Conservation (phyloP, 75 land plant species). For the Pseudotsuga menziesii region DNA sequence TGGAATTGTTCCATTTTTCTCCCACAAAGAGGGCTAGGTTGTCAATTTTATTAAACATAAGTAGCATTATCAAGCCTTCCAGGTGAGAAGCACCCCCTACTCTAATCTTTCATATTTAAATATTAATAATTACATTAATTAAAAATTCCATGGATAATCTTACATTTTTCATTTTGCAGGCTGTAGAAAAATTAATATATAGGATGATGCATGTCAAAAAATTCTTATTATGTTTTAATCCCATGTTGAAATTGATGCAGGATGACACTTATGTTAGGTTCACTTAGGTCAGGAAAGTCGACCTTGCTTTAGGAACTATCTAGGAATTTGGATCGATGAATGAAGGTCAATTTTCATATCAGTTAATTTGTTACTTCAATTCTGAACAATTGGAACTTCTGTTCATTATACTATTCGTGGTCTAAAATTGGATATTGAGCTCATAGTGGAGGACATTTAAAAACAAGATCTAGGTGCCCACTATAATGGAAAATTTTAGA, state of each 20-base stretch:
- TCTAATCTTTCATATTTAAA: neutral
- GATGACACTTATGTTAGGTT: slow-evolving; percentile 10
- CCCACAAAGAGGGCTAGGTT: slow-evolving; percentile 22
- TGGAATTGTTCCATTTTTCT: slow-evolving; percentile 17
- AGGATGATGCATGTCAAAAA: neutral
- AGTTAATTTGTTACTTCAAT: neutral
- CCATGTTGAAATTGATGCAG: slow-evolving; percentile 1
- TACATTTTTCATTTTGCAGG: too few species aligned
- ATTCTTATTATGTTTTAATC: neutral
- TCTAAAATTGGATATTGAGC: too few species aligned
- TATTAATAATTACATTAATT: too few species aligned
- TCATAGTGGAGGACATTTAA: too few species aligned
- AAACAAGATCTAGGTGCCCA: slow-evolving; percentile 14
- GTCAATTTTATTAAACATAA: slow-evolving; percentile 23
- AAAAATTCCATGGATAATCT: too few species aligned
- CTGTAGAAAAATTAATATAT: too few species aligned
- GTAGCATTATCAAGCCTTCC: slow-evolving; percentile 33
- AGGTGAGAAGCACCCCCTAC: slow-evolving; percentile 12
- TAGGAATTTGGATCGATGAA: slow-evolving; percentile 5
- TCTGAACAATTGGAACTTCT: neutral
- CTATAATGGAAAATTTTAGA: neutral
- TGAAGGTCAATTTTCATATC: slow-evolving; percentile 7
- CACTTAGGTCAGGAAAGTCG: slow-evolving; percentile 12
- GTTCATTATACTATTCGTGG: too few species aligned
- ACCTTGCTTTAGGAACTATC: slow-evolving; percentile 14